Conservation (phyloP, 768 basidiomycete species). For the Cyclocybe aegerita region DNA sequence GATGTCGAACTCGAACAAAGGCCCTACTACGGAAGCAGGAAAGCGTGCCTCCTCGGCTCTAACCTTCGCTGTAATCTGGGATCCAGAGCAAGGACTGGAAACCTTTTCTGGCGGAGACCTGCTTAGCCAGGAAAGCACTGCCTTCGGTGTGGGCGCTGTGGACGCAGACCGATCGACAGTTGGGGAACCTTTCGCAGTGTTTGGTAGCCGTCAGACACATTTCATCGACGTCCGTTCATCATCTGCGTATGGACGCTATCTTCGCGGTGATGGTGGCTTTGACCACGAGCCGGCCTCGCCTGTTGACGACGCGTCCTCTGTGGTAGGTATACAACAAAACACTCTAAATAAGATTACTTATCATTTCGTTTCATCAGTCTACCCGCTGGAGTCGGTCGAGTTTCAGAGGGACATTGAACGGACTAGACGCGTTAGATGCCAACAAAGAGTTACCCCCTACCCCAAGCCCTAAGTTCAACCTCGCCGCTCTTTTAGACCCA, state of each 20-base stretch:
- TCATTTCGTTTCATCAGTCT: background rate
- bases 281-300: background rate
- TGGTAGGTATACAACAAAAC: background rate
- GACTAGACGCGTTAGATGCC: background rate
- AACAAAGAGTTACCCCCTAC: background rate
- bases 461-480: conserved; percentile 5
- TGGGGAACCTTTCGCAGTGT: conserved; percentile 15
- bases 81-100: conserved; percentile 15
- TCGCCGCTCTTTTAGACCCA: conserved; percentile 9
- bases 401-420: too few relatives aligned
- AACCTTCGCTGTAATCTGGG: conserved; percentile 17
- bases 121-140: background rate
- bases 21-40: too few relatives aligned
- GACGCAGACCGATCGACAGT: background rate
- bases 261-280: background rate
- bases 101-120: conserved; percentile 9
- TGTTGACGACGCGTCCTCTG: background rate
- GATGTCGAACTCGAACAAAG: too few relatives aligned
- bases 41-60: background rate
- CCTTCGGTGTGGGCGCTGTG: background rate
- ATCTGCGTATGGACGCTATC: conserved; percentile 7
- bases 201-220: conserved; percentile 10
- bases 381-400: background rate
- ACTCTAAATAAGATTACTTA: background rate
- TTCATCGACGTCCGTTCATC: conserved; percentile 13